A percentile compares a stretch with the other conserved stretches of the same genome.
Conservation (phyloP, 108 stramenopile species). For the Chaetoceros tenuissimus region DNA sequence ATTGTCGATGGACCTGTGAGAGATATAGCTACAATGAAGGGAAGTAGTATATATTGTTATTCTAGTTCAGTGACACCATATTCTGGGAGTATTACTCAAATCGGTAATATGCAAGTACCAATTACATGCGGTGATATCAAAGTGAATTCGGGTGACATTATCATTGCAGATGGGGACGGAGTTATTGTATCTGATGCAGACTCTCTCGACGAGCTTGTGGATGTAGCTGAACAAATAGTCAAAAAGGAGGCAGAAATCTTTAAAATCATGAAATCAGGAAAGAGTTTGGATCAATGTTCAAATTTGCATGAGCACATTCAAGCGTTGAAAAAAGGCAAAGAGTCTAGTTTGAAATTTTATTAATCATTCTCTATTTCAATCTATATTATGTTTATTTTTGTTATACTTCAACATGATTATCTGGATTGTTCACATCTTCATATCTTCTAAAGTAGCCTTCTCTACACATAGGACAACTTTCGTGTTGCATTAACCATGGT, state of each 20-base stretch:
- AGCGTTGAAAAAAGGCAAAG: conserved; percentile 18
- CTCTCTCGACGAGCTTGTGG: conserved; percentile 12
- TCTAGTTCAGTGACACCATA: conserved; percentile 32
- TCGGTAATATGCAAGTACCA: conserved; percentile 23
- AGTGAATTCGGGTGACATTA: conserved; percentile 38
- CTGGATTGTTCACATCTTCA: too few species aligned
- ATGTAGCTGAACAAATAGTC: conserved; percentile 25
- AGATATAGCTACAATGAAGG: conserved; percentile 12
- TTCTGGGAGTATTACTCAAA: conserved; percentile 35
- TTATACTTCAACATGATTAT: too few species aligned
- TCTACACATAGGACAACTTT: not conserved
- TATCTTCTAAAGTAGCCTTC: too few species aligned
- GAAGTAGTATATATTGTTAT: conserved; percentile 8
- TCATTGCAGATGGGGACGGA: conserved; percentile 36
- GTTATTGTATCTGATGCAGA: conserved; percentile 15
- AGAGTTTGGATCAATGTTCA: conserved; percentile 23
- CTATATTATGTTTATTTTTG: too few species aligned
- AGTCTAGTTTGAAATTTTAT: conserved; percentile 10
- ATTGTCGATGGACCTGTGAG: conserved; percentile 45
- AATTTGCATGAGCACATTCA: conserved; percentile 26
- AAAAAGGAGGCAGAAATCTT: conserved; percentile 19
- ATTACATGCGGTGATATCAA: conserved; percentile 36
- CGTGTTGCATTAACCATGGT: not conserved
- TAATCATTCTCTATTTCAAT: too few species aligned
- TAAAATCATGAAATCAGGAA: conserved; percentile 18